These are phyloP conservation scores for Acacia acuminata DNA, from an alignment of 306 rosid species.

Conservation along the genomic window DNA sequence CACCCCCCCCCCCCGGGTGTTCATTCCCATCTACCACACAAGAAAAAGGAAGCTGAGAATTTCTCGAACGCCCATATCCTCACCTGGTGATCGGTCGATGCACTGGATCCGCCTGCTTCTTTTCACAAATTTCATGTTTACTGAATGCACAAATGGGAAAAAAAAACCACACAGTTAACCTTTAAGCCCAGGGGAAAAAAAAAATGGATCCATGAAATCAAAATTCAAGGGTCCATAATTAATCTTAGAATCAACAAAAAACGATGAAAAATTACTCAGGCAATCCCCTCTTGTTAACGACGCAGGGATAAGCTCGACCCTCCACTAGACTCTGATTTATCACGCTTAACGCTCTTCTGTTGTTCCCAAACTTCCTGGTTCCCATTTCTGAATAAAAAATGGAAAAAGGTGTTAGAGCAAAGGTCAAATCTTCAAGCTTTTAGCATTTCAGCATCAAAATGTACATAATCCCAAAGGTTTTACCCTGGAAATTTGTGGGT, in stretches of 20 bases:
- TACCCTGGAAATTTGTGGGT: slow-evolving; percentile 65
- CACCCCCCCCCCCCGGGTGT: not conserved
- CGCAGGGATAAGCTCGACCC: slow-evolving; percentile 69
- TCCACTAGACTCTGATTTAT: slow-evolving; percentile 64
- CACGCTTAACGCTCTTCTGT: slow-evolving; percentile 73
- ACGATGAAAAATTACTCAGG: slow-evolving; percentile 54
- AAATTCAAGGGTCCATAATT: not conserved
- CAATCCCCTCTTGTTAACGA: slow-evolving; percentile 78
- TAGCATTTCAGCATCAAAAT: slow-evolving; percentile 18
- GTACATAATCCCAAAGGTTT: not conserved
- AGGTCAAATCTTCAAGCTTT: slow-evolving; percentile 16
- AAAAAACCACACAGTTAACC: slow-evolving; percentile 13
- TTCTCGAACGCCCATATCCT: slow-evolving; percentile 17
- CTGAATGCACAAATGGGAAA: slow-evolving; percentile 37
- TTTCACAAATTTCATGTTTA: slow-evolving; percentile 59
- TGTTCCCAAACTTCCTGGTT: slow-evolving; percentile 56
- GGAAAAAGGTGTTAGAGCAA: not conserved
- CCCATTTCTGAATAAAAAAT: slow-evolving; percentile 30
- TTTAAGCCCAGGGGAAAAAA: not conserved
- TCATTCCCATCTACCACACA: slow-evolving; percentile 15
- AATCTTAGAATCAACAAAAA: not conserved
- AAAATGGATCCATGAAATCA: not conserved
- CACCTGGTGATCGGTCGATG: slow-evolving; percentile 94
- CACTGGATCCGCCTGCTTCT: slow-evolving; percentile 87
- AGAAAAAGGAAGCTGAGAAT: not conserved